Evolutionary conservation across 768 basidiomycete species (phyloP).

Genomic region (Zangia roseola): DNA sequence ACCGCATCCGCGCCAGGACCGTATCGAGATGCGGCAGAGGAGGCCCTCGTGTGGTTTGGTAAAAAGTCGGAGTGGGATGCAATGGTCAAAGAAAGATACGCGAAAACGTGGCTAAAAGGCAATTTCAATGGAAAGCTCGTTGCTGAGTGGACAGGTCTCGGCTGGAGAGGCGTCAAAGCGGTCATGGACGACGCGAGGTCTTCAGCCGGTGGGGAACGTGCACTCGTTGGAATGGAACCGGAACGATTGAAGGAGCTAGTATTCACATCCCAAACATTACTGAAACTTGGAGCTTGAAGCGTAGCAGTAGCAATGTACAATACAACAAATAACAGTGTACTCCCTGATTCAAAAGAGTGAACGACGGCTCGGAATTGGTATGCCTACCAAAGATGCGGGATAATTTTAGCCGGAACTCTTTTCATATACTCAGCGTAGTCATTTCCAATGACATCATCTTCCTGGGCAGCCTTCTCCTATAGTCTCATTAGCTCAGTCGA

Average conservation of each 20-base stretch:
- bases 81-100: slow-evolving; percentile 27
- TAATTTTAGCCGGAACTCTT: slow-evolving; percentile 27
- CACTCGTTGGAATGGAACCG: slow-evolving; percentile 40
- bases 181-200: slow-evolving; percentile 52
- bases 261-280: slow-evolving; percentile 30
- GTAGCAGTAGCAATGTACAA: slow-evolving; percentile 12
- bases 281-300: slow-evolving; percentile 19
- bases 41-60: slow-evolving; percentile 52
- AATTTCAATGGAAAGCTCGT: slow-evolving; percentile 51
- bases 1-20: slow-evolving; percentile 11
- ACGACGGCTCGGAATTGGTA: background rate
- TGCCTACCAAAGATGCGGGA: slow-evolving; percentile 32
- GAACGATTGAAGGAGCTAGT: slow-evolving; percentile 44
- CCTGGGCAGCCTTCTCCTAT: slow-evolving; percentile 31
- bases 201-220: slow-evolving; percentile 45
- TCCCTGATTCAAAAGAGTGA: background rate
- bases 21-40: slow-evolving; percentile 32
- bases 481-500: background rate
- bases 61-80: slow-evolving; percentile 50
- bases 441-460: slow-evolving; percentile 19
- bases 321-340: background rate
- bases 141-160: slow-evolving; percentile 53
- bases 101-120: slow-evolving; percentile 37
- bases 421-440: slow-evolving; percentile 34
- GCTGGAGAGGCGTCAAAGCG: slow-evolving; percentile 46